Base-by-base conservation (phyloP, 177 flowering plant species). In the Telopea speciosissima region DNA sequence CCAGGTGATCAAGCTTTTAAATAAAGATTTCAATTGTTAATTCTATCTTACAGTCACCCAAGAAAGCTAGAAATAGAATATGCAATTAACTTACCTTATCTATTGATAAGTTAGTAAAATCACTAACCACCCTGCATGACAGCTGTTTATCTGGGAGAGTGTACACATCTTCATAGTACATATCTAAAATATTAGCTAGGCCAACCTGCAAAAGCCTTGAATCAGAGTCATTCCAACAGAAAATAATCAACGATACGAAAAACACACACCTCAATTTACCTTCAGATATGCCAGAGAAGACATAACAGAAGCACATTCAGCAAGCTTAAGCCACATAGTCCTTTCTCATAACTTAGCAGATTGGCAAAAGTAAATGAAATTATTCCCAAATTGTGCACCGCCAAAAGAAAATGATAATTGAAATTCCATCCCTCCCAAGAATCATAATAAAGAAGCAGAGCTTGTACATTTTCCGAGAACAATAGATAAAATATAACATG, bases 81-180 rank as follows among this genome's bases (percentile, higher is more conserved):
- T 0, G 25, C 28, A 72, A 8, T 40, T 58, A 49, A 54, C 63
- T 19, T 87, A 96, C 99, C 98, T 92, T 91, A 69, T 69, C 84
- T 68, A 71, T 82, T 17, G 84, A 69, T 76, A 87, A 63, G 70
- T 79, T 82, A 26, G 81, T 61, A n/a, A 76, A 61, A 65, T 79
- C 86, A 70, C 77, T 70, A 67, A 66, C 74, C 40, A 75, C 62
- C 56, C 78, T 77, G 74, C 81, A 79, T 8, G 81, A 70, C 49
- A 93, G 79, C 66, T 81, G 79, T 78, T 91, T 91, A 73, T 73
- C 69, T 21, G 96, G 98, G 36, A 87, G 75, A 3, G 97, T 83
- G 73, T 80, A 91, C 3, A 63, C 23, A 78, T 96, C 99, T 80
- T 92, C 99, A 78, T 83, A 91, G 68, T 80, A 96, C 86, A 91